Base-by-base conservation (phyloP, 2,329 filamentous ascomycete genomes). In the Cryphonectria parasitica region DNA sequence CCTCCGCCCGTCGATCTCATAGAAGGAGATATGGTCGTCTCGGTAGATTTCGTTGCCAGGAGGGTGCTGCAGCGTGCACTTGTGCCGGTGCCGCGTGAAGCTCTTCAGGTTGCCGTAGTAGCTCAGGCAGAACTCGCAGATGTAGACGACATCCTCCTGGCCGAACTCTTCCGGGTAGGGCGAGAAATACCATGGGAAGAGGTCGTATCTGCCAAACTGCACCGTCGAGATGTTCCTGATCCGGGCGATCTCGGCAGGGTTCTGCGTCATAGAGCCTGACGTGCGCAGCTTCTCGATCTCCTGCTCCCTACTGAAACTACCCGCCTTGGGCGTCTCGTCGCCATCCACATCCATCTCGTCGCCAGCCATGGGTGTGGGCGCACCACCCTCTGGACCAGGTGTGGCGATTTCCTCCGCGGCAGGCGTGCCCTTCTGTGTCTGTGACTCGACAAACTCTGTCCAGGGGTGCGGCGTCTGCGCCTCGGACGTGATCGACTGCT, bases 171-270 rank as follows among this genome's bases (percentile, higher is more conserved):
- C 92, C 0, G 96, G 96, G 77, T 99, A 99, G 0, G 96, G 96
- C 6, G 94, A 97, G 83, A 99, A 99, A 81, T 99, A 99, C 96
- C 96, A 99, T 0, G 96, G 96, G 79, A 97, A 97, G 60, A 99
- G 89, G 77, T 98, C 94, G 78, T 90, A 92, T 75, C 91, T 90
- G 61, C 96, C 97, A 85, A 99, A 98, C 79, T 98, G 95, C 3
- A 99, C 91, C 75, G 92, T 95, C 68, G 93, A 93, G 74, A 99
- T 90, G 78, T 99, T 99, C 77, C 96, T 91, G 69, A 99, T 97
- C 67, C 97, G 92, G 34, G 95, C 95, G 72, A 99, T 94, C 78
- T 99, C 97, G 17, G 95, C 94, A 70, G 97, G 96, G 75, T 98
- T 98, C 79, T 99, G 97, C 15, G 97, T 99, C 96, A 99, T 98